Conservation (phyloP, 306 rosid species). For the Citrullus colocynthis region DNA sequence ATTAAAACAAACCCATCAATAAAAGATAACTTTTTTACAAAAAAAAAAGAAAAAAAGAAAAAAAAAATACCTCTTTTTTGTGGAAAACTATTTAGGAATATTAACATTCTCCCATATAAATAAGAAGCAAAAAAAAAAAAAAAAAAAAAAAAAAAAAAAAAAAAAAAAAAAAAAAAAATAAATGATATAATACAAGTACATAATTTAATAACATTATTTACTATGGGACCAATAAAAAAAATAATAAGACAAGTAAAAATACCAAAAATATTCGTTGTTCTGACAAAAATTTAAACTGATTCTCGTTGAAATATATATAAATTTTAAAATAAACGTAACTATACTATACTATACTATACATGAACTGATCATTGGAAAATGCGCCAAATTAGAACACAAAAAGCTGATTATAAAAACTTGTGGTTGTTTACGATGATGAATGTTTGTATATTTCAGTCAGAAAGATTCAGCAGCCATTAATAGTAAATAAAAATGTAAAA, state of each 20-base stretch:
- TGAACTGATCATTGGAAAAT: background rate
- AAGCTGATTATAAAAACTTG: background rate
- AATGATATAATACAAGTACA: background rate
- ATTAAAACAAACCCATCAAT: background rate
- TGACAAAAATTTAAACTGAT: background rate
- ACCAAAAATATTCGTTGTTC: background rate
- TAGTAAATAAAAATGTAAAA: background rate
- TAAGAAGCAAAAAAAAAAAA: background rate
- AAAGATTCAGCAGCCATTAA: constrained; percentile 16
- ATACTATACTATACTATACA: background rate
- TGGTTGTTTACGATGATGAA: constrained; percentile 1
- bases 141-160: background rate
- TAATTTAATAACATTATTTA: background rate
- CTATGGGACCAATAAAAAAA: background rate
- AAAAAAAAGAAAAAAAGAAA: too few species aligned
- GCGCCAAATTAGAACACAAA: background rate
- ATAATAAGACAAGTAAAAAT: background rate
- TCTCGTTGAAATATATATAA: background rate
- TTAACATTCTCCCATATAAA: background rate
- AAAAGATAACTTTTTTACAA: background rate
- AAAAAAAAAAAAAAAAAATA: background rate
- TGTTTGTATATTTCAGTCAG: background rate
- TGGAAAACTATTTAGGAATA: background rate
- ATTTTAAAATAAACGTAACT: too few species aligned
- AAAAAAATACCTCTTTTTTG: background rate